phyloP scores from a whole-genome alignment of 495 filamentous ascomycete genomes.

The Bathelium albidoporum region DNA sequence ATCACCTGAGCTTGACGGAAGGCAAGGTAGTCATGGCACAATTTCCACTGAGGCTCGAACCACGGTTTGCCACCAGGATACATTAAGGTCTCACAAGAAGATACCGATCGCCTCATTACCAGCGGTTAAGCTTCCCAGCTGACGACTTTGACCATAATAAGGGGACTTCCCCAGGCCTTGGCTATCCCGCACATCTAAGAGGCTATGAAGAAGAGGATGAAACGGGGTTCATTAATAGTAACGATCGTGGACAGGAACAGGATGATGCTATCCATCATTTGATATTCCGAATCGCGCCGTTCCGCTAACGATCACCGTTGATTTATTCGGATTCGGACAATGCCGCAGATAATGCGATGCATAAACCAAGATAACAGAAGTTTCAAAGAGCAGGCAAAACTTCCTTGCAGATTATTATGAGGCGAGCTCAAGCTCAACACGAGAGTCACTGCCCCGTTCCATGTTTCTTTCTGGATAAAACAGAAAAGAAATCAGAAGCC shows the following conservation, averaged over 20 bases:
- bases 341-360: background rate
- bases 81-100: conserved; percentile 4
- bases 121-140: conserved; percentile 8
- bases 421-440: conserved; percentile 40
- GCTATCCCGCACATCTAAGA: background rate
- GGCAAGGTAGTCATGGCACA: background rate
- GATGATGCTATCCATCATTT: conserved; percentile 37
- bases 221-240: conserved; percentile 23
- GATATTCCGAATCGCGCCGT: background rate
- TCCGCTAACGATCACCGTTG: conserved; percentile 43
- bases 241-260: conserved; percentile 43
- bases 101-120: conserved; percentile 9
- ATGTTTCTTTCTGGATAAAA: background rate
- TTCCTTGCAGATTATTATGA: conserved; percentile 47
- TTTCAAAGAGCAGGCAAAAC: conserved; percentile 14
- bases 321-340: conserved; percentile 44
- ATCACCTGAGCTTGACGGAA: conserved; percentile 8
- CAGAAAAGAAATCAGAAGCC: background rate
- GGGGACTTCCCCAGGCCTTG: background rate
- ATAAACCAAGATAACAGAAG: background rate
- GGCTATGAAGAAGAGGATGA: background rate
- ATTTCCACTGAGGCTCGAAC: background rate
- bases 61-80: conserved; percentile 20
- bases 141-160: conserved; percentile 18
- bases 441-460: conserved; percentile 18